Evolutionary conservation across 2,329 filamentous ascomycete genomes (phyloP).

Genomic region (Nothophoma quercina): DNA sequence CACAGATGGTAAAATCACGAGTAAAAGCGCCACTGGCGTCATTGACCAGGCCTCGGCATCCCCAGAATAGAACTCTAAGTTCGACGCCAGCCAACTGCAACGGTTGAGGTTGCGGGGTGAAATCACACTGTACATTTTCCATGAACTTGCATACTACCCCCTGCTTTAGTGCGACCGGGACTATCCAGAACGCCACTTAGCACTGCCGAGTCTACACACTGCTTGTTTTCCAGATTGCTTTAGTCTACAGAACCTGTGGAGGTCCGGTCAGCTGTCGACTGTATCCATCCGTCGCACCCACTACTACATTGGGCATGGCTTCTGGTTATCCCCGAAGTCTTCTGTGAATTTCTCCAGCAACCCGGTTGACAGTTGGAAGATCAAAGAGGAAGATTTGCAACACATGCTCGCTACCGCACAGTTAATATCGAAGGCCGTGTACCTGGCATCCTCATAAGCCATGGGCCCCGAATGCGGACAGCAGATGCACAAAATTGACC

Average conservation of each 20-base stretch:
- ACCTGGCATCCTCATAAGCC: not conserved
- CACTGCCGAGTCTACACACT: not conserved
- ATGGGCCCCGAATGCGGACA: not conserved
- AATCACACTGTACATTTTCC: not conserved
- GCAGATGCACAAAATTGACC: not conserved
- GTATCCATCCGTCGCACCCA: slow-evolving; percentile 3
- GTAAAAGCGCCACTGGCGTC: not conserved
- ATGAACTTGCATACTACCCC: not conserved
- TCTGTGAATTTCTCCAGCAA: not conserved
- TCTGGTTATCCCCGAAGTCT: slow-evolving; percentile 1
- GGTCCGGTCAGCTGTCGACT: not conserved
- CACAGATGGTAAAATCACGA: not conserved
- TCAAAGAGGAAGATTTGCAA: not conserved
- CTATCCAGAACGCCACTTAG: not conserved
- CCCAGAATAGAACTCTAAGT: not conserved
- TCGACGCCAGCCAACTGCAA: not conserved
- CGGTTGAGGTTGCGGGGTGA: not conserved
- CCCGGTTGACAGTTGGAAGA: not conserved
- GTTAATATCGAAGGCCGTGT: not conserved
- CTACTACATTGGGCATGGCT: slow-evolving; percentile 8
- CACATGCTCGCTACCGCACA: not conserved
- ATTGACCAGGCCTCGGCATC: not conserved
- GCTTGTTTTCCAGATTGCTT: not conserved
- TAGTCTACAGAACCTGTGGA: not conserved
- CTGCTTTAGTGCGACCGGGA: not conserved